These are phyloP conservation scores for Exophiala lecanii-corni DNA, from an alignment of 2,329 filamentous ascomycete genomes.

Conservation along the genomic window DNA sequence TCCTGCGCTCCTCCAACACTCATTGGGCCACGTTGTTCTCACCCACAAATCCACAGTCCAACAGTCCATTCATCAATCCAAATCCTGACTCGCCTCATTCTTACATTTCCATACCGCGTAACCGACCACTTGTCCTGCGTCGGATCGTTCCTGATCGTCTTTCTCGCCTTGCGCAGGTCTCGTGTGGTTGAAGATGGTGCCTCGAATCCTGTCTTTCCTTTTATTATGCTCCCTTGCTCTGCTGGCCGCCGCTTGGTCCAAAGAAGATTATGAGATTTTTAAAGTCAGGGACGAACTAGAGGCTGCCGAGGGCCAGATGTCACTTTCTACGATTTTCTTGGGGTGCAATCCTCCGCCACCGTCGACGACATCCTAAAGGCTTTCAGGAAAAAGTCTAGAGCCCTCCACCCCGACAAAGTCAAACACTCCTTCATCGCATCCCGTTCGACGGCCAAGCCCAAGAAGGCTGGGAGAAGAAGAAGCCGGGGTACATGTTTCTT, in stretches of 20 bases:
- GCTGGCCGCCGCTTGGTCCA: constrained; percentile 72
- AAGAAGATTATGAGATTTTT: constrained; percentile 98
- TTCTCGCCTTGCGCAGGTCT: neutral
- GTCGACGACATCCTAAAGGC: constrained; percentile 90
- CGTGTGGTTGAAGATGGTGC: constrained; percentile 59
- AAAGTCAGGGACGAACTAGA: constrained; percentile 83
- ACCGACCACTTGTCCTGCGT: too few relatives aligned
- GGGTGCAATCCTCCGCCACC: constrained; percentile 65
- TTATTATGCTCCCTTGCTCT: constrained; percentile 63
- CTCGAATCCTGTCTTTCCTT: constrained; percentile 54
- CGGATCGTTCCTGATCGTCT: too few relatives aligned
- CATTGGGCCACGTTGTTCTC: constrained; percentile 23
- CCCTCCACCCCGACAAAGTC: constrained; percentile 92
- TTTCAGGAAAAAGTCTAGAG: constrained; percentile 80
- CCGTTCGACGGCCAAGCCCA: constrained; percentile 54
- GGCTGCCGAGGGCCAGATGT: constrained; percentile 66
- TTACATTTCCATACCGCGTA: too few relatives aligned
- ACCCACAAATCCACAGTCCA: constrained; percentile 11
- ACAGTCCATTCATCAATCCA: constrained; percentile 3
- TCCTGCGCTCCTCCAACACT: constrained; percentile 8
- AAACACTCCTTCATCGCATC: constrained; percentile 74
- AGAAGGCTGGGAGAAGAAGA: constrained; percentile 51
- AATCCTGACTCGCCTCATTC: constrained; percentile 6
- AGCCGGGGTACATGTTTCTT: constrained; percentile 61
- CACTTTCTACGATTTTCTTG: constrained; percentile 92